Conservation (phyloP, 257 asterid species). For the Paraleonurus japonicus region DNA sequence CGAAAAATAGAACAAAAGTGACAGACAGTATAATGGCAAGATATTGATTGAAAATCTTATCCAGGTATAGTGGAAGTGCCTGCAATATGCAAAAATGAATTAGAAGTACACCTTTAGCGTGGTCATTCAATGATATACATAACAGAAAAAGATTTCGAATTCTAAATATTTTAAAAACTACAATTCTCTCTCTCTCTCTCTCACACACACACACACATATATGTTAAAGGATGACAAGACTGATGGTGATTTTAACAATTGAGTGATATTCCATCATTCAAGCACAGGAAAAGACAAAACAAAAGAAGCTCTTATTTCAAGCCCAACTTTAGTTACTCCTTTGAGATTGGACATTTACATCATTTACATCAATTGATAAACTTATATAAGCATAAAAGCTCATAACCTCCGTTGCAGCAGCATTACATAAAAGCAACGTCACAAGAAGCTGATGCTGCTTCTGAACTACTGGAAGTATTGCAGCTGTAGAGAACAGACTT, state of each 20-base stretch:
- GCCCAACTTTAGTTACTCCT: background rate
- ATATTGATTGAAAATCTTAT: slow-evolving; percentile 85
- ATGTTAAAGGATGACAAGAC: background rate
- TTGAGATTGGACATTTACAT: background rate
- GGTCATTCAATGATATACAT: no score
- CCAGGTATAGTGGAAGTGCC: slow-evolving; percentile 98
- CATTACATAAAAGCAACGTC: slow-evolving; percentile 90
- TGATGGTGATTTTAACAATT: background rate
- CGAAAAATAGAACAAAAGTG: slow-evolving; percentile 90
- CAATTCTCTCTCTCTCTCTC: no score
- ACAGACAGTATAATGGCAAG: slow-evolving; percentile 93
- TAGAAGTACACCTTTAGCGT: slow-evolving; percentile 4
- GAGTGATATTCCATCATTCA: background rate
- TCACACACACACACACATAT: no score
- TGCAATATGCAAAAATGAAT: slow-evolving; percentile 42
- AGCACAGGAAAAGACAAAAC: background rate
- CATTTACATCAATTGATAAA: background rate
- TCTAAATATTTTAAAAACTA: no score
- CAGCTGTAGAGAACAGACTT: slow-evolving; percentile 47
- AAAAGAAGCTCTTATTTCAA: background rate
- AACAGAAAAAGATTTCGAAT: no score
- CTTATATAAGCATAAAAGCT: background rate
- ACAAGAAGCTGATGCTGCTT: slow-evolving; percentile 99
- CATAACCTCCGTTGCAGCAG: slow-evolving; percentile 95
- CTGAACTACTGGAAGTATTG: slow-evolving; percentile 91